Percentiles rank a stretch among this genome's conserved stretches.
These are phyloP conservation scores for Fusarium napiforme DNA, from an alignment of 2,329 filamentous ascomycete species.

Conservation along the genomic window DNA sequence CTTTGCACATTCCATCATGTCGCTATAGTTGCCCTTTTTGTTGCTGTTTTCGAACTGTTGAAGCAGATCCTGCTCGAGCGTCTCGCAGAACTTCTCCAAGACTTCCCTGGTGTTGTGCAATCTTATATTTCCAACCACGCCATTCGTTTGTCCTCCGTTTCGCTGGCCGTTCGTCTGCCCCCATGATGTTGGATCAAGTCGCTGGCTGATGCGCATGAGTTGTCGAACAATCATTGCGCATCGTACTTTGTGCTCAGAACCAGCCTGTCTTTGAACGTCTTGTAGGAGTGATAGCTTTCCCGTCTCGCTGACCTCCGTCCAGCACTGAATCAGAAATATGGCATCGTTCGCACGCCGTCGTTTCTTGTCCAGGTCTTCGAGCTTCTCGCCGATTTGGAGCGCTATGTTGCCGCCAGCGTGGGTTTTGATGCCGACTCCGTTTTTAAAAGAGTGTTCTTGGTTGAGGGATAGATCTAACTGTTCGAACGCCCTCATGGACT, in stretches of 20 bases:
- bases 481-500: slow-evolving; percentile 92
- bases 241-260: slow-evolving; percentile 90
- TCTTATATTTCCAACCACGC: slow-evolving; percentile 52
- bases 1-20: slow-evolving; percentile 96
- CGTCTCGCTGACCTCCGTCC: slow-evolving; percentile 92
- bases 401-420: slow-evolving; percentile 85
- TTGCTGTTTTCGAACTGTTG: slow-evolving; percentile 99
- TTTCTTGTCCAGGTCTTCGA: slow-evolving; percentile 95
- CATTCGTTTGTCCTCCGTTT: slow-evolving; percentile 61
- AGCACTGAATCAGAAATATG: slow-evolving; percentile 95
- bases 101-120: slow-evolving; percentile 82
- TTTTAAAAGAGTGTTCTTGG: slow-evolving; percentile 57
- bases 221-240: slow-evolving; percentile 95
- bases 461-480: slow-evolving; percentile 86
- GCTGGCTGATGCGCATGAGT: slow-evolving; percentile 91
- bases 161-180: slow-evolving; percentile 67
- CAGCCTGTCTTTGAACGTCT: slow-evolving; percentile 85
- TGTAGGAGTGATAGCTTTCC: slow-evolving; percentile 89
- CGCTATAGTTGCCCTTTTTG: slow-evolving; percentile 91
- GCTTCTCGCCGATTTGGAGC: slow-evolving; percentile 90
- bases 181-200: slow-evolving; percentile 84
- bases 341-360: slow-evolving; percentile 90
- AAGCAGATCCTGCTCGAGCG: slow-evolving; percentile 91
- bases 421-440: slow-evolving; percentile 49
- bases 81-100: slow-evolving; percentile 96